Base-by-base conservation (phyloP, 345 rosid genomes). In the Cardamine chenopodiifolia region DNA sequence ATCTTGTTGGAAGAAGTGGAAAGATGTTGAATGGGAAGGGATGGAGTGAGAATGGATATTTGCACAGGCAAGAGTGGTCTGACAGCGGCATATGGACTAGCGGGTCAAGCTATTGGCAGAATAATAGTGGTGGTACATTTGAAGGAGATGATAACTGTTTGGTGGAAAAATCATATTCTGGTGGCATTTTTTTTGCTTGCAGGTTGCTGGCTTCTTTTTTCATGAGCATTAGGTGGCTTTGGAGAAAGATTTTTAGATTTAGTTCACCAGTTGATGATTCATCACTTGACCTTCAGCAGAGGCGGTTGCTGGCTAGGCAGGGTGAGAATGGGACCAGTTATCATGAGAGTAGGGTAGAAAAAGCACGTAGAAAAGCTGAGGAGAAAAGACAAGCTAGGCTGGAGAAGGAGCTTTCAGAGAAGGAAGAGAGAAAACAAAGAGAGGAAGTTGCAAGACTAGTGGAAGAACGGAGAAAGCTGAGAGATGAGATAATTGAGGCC, bases 321-420 rank as follows among this genome's bases (percentile, higher is more conserved):
- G 87, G 86, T 47, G 91, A 90, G 61, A 78, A 74, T 57, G 93
- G 88, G 64, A 59, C 75, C 18, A 83, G 37, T 78, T 82, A 45
- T 75, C 85, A 82, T 42, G 92, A 86, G 80, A 89, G 88, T 77
- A 89, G 87, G 83, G 83, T 79, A 50, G 97, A 92, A 61, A 92
- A 86, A 63, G 89, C 97, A 37, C 91, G 97, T 20, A 85, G 97
- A 81, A 89, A 92, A 83, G 97, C 97, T 44, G 97, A 89, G 74
- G 96, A 89, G 80, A 92, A 85, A 84, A 88, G 92, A 79, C 93
- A 89, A 69, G 97, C 96, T 79, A 85, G 97, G 85, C 71, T 89
- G 68, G 97, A 92, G 73, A 88, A 70, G 78, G 96, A 92, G 79
- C 86, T 80, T 73, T 74, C 84, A 79, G 96, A 89, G 80, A 92